Conservation (phyloP, 495 filamentous ascomycete genomes). For the Penicillium ochrochloron region DNA sequence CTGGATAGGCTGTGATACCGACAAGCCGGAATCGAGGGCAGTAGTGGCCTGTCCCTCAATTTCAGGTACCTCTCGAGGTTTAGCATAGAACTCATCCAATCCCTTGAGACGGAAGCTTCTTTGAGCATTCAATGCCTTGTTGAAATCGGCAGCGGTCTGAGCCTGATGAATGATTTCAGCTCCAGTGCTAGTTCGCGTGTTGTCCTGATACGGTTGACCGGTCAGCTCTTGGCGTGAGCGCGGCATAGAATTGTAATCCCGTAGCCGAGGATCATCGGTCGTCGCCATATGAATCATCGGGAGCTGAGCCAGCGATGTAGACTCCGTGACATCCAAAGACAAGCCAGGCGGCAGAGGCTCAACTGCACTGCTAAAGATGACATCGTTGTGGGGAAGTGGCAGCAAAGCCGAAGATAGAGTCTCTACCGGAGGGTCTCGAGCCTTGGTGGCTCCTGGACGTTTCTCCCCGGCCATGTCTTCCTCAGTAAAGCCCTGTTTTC, state of each 20-base stretch:
- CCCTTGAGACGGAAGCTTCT: constrained; percentile 75
- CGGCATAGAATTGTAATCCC: constrained; percentile 82
- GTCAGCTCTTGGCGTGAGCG: constrained; percentile 89
- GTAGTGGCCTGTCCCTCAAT: constrained; percentile 54
- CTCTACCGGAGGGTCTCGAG: constrained; percentile 71
- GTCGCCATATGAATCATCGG: constrained; percentile 84
- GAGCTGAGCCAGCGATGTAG: constrained; percentile 69
- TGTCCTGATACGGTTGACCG: constrained; percentile 87
- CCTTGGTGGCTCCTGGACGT: constrained; percentile 87
- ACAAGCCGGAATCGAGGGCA: constrained; percentile 54
- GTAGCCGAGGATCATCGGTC: constrained; percentile 74
- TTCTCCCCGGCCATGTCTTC: constrained; percentile 97
- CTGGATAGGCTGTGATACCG: constrained; percentile 52
- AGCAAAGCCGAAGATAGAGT: constrained; percentile 48
- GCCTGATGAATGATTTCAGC: constrained; percentile 89
- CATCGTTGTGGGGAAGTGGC: constrained; percentile 66
- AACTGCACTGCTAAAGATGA: constrained; percentile 80
- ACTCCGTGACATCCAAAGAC: constrained; percentile 63
- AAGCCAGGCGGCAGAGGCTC: constrained; percentile 71
- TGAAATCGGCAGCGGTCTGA: constrained; percentile 86
- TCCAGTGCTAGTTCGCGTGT: constrained; percentile 75
- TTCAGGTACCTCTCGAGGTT: constrained; percentile 73
- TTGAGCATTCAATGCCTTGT: constrained; percentile 76
- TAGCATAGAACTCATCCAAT: constrained; percentile 75
- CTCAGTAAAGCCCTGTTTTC: constrained; percentile 98